phyloP scores from a whole-genome alignment of 441 rosid species.

The Sinapis alba region DNA sequence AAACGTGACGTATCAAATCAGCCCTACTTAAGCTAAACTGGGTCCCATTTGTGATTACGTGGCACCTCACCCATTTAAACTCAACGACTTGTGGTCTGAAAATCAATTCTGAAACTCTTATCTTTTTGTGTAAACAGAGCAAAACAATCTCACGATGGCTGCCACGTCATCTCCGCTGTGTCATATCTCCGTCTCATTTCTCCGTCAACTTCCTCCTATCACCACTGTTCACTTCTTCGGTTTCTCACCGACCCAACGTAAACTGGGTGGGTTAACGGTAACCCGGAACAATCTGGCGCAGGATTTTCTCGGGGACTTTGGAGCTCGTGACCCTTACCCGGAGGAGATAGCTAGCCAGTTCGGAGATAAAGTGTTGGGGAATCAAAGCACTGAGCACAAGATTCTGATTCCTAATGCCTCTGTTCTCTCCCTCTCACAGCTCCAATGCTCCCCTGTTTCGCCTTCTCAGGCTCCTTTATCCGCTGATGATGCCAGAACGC shows the following conservation, averaged over 20 bases:
- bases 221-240: conserved; percentile 5
- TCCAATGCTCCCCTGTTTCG: conserved; percentile 61
- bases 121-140: conserved; percentile 2
- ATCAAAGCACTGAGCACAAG: conserved; percentile 71
- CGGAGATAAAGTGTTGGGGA: conserved; percentile 81
- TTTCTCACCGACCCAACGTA: conserved; percentile 8
- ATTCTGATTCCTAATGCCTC: conserved; percentile 75
- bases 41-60: not conserved
- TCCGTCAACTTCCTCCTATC: conserved; percentile 10
- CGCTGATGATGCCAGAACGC: conserved; percentile 55
- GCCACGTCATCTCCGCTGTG: conserved; percentile 35
- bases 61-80: conserved; percentile 6
- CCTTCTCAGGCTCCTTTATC: conserved; percentile 71
- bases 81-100: conserved; percentile 22
- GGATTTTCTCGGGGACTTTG: conserved; percentile 75
- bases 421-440: conserved; percentile 78
- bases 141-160: conserved; percentile 30
- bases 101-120: conserved; percentile 10
- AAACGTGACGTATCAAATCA: conserved; percentile 6
- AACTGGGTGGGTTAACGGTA: conserved; percentile 36
- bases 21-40: not conserved
- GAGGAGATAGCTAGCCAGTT: conserved; percentile 78
- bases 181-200: conserved; percentile 7
- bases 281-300: conserved; percentile 33
- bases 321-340: conserved; percentile 90